Evolutionary conservation across 768 basidiomycete genomes (phyloP), one percentile per base, ranked within the genome.

Genomic region (Mycena filopes): DNA sequence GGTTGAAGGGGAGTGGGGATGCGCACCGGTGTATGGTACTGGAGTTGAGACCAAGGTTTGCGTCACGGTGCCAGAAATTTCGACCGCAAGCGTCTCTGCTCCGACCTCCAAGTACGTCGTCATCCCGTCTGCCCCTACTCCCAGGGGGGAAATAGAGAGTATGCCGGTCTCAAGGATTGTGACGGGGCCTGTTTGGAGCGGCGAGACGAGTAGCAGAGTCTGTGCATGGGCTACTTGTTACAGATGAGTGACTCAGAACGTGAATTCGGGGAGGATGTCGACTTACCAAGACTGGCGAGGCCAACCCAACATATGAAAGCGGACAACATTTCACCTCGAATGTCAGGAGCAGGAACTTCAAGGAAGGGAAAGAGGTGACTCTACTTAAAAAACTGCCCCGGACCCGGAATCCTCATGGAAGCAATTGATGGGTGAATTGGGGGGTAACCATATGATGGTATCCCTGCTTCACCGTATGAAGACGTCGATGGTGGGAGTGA

Each of bases 41-140:
- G 54, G 47, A 10, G 15, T 33, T 16, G 55, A 33, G 49, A 57
- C 40, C 2, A 57, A 18, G 21, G 63, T 64, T 29, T 23, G 15
- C 23, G 63, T 64, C 26, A 50, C 26, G 5, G 47, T 53, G 33
- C 63, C 63, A 10, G 47, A 64, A 21, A 56, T 50, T 29, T 64
- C 55, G n/a, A 58, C 21, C 6, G 55, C 63, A 25, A 64, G 55
- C 11, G 63, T 64, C 23, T 64, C 63, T 23, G 63, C 63, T 25
- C 55, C 55, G 7, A 64, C 55, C 23, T 43, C 40, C 28, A 64
- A 20, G 36, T 64, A 64, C 5, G 63, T 64, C 2, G 63, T 64
- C 48, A 56, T 51, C 47, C 63, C 63, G 31, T 64, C 63, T 36
- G 63, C 48, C 18, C 55, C 63, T 18, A 64, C 63, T 13, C 63